phyloP scores from a whole-genome alignment of 306 rosid genomes.

The Inga oerstediana region DNA sequence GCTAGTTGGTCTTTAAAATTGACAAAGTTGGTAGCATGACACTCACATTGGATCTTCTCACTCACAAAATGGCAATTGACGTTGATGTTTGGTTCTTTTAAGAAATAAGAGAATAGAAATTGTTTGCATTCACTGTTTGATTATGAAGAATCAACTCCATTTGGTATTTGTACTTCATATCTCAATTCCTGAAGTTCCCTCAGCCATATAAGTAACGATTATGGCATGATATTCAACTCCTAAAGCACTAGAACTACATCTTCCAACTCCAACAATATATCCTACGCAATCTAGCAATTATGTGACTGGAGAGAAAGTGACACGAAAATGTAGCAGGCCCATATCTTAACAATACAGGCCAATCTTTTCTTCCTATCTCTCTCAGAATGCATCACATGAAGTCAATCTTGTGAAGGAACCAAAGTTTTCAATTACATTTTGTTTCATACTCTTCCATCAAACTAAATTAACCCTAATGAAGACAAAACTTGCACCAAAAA shows the following conservation, averaged over 20 bases:
- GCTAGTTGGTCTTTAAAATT: background rate
- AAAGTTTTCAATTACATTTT: background rate
- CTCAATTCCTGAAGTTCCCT: background rate
- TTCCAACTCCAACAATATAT: background rate
- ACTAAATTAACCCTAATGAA: background rate
- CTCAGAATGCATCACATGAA: background rate
- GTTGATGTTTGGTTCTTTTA: background rate
- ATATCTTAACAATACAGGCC: background rate
- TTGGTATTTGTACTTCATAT: background rate
- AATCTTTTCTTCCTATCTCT: background rate
- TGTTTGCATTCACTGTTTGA: background rate
- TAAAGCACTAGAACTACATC: background rate
- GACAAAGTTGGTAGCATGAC: background rate
- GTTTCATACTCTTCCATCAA: background rate
- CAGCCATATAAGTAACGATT: background rate
- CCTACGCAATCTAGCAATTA: background rate
- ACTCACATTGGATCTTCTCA: background rate
- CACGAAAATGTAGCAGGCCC: background rate
- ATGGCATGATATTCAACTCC: background rate
- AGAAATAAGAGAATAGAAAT: too few species aligned
- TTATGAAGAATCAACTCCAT: background rate
- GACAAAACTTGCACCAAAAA: slow-evolving; percentile 14
- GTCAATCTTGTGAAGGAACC: background rate
- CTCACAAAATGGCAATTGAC: background rate
- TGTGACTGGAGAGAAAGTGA: background rate